Evolutionary conservation across 805 yeast genomes (phyloP), one percentile per base, ranked within the genome.

Genomic region (Candida dajiaensis): DNA sequence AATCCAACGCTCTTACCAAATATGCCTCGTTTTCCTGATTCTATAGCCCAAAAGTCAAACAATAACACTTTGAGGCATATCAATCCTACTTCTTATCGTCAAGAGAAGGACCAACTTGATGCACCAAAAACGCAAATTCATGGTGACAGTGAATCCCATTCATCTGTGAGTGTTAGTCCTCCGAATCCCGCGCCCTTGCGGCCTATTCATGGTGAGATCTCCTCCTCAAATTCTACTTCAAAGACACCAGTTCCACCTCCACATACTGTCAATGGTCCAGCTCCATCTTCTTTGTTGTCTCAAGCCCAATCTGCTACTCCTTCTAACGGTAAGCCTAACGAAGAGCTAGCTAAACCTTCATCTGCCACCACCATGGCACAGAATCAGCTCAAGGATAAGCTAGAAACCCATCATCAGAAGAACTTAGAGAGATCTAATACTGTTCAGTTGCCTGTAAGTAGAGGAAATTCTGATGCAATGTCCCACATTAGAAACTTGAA

Each of bases 241-340:
- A 31, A 40, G 31, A 50, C 49, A 6, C 55, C 55, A 13, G 40
- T 39, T 7, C 54, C 50, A 6, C 56, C 56, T 10, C 55, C 51
- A 6, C 56, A 49, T 29, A 21, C 26, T 6, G 42, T 46, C 5
- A 39, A 20, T 36, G 41, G 41, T 7, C 42, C 53, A 2, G 48
- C 55, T 7, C 51, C 52, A 11, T 52, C 56, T 13, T 41, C 48
- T 9, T 33, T 33, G 13, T 16, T 33, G 4, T 33, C 36, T 10
- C 36, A n/a, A 9, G 36, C 20, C 20, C 20, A 18, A 2, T 33
- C 36, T 28, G 31, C n/a, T 28, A 28, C 31, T 13, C 15, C 31
- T 13, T 28, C 31, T 4, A 28, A 6, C 13, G 31, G n/a, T 13
- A 13, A n/a, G 6, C n/a, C 15, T 12, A 11, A 10, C 10, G 31